Evolutionary conservation across 768 basidiomycete species (phyloP).

Genomic region (Plicaturopsis crispa): DNA sequence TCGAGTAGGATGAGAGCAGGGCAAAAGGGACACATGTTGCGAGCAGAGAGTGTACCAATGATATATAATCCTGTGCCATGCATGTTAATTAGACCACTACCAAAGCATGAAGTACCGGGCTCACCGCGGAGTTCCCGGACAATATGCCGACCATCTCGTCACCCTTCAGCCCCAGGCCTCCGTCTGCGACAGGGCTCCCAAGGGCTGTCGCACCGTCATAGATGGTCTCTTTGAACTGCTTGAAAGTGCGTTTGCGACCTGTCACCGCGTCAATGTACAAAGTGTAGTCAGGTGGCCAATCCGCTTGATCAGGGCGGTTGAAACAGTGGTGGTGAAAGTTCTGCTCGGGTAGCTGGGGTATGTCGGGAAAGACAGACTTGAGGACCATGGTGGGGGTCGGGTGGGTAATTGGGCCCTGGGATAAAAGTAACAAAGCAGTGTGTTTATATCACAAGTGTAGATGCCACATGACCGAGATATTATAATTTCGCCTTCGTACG

Average conservation of each 20-base stretch:
- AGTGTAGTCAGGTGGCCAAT: constrained; percentile 50
- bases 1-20: constrained; percentile 35
- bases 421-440: too few relatives aligned
- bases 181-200: constrained; percentile 32
- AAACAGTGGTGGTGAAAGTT: constrained; percentile 54
- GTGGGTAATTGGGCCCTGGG: too few relatives aligned
- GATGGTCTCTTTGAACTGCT: constrained; percentile 43
- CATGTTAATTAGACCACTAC: not conserved
- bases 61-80: constrained; percentile 32
- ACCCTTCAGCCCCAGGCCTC: constrained; percentile 39
- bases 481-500: constrained; percentile 17
- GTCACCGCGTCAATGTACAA: constrained; percentile 50
- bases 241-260: constrained; percentile 35
- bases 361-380: constrained; percentile 48
- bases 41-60: constrained; percentile 34
- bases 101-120: constrained; percentile 7
- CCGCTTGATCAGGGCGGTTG: constrained; percentile 41
- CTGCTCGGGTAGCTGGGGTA: constrained; percentile 37
- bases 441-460: too few relatives aligned
- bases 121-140: constrained; percentile 37
- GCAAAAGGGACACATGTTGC: constrained; percentile 33
- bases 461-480: too few relatives aligned
- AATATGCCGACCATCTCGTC: constrained; percentile 35
- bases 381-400: too few relatives aligned
- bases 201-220: constrained; percentile 52